Base-by-base conservation (phyloP, 352 stramenopile genomes). In the Phytophthora lateralis region DNA sequence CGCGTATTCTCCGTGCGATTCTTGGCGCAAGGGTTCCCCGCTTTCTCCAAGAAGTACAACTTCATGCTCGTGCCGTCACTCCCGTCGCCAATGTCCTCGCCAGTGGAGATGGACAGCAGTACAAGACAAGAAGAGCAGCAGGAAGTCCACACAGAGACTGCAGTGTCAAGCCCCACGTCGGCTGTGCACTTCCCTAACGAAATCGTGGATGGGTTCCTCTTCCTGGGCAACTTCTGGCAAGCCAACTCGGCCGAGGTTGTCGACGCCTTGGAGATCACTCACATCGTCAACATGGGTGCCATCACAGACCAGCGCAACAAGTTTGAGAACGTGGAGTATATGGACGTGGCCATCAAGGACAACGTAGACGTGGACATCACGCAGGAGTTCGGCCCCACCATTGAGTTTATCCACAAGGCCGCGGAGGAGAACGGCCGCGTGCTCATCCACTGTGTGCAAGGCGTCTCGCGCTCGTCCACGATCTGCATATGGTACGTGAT, bases 401-500 rank as follows among this genome's bases (percentile, higher is more conserved):
- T 82, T 9, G 66, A 69, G 32, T 93, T 89, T 50, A 91, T 93
- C 44, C 66, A 85, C 14, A 65, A 62, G 8, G 78, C 73, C 15
- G 60, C 70, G 5, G 37, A 53, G 14, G 21, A 54, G 14, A 57
- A 71, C 26, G 60, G 56, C 4, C 81, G 82, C 17, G 85, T 94
- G 50, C 76, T 94, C n/a, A 76, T 94, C 17, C 81, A 94, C 62
- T 94, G 85, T 44, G 78, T 91, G n/a, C 83, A 91, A 60, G 85
- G 85, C 15, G 74, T 94, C 9, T 94, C 85, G 14, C 80, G 82
- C 24, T 92, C 85, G 27, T 85, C 81, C 24, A 89, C 85, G 7
- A 80, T 92, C 37, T 85, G 82, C 38, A 89, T 94, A 43, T 88
- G 76, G 77, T 94, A 90, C 69, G 60, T 94, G 26, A 92, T 94